Evolutionary conservation across 495 filamentous ascomycete species (phyloP).

Genomic region (Penicillium turbatum): DNA sequence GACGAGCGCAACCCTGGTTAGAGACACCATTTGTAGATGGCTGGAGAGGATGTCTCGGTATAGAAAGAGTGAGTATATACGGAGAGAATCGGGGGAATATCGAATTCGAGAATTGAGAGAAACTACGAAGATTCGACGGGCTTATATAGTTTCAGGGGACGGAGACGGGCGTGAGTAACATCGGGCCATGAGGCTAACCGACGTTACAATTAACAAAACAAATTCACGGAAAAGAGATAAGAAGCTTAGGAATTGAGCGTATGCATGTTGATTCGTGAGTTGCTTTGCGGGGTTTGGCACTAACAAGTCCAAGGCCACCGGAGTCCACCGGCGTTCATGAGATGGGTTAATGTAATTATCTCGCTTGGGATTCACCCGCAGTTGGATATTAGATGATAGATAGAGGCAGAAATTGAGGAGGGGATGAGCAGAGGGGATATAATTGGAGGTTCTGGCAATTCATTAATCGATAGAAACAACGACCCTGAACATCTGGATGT

Average conservation of each 20-base stretch:
- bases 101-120: neutral
- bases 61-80: neutral
- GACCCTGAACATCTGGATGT: too few species aligned
- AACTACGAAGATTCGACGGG: neutral
- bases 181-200: neutral
- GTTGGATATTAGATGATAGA: too few species aligned
- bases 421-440: too few species aligned
- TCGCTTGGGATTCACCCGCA: too few species aligned
- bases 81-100: too few species aligned
- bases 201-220: neutral
- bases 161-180: neutral
- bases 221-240: neutral
- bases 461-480: too few species aligned
- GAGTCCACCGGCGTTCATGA: constrained; percentile 2
- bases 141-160: neutral
- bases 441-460: too few species aligned
- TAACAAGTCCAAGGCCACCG: neutral
- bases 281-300: neutral
- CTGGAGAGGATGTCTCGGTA: neutral
- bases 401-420: too few species aligned
- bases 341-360: too few species aligned
- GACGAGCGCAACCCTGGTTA: constrained; percentile 13
- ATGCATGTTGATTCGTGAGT: neutral
- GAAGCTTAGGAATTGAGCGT: neutral
- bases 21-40: neutral